Percentiles rank a stretch among this genome's conserved stretches.
These are phyloP conservation scores for Melampsora larici-populina DNA, from an alignment of 1,284 basidiomycete genomes.

Conservation along the genomic window DNA sequence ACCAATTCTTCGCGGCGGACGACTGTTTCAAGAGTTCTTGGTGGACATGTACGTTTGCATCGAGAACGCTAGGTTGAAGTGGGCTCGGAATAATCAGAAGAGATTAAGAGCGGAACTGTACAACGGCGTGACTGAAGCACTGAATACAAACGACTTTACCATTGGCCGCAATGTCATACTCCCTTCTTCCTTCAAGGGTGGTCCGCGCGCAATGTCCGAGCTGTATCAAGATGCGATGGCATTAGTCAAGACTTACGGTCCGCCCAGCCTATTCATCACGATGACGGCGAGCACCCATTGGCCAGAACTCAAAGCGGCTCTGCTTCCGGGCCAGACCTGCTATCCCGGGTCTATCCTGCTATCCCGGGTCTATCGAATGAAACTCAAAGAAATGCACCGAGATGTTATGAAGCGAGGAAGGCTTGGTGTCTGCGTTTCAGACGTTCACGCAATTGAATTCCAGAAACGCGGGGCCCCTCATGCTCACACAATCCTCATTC, in stretches of 20 bases:
- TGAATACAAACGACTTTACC: not conserved
- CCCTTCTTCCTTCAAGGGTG: not conserved
- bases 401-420: not conserved
- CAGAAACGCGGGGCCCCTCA: conserved; percentile 61
- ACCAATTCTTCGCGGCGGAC: not conserved
- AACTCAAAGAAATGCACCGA: not conserved
- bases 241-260: not conserved
- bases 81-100: conserved; percentile 57
- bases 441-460: conserved; percentile 59
- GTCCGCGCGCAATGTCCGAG: not conserved
- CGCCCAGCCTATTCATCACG: conserved; percentile 17
- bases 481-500: conserved; percentile 58
- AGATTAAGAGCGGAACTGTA: conserved; percentile 55
- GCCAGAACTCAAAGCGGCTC: not conserved
- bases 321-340: not conserved
- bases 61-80: too few species aligned
- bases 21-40: conserved; percentile 57
- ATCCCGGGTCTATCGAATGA: not conserved
- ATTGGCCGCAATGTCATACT: conserved; percentile 3
- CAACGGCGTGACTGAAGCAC: not conserved
- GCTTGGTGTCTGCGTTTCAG: conserved; percentile 54
- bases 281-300: conserved; percentile 3
- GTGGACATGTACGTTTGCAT: conserved; percentile 53
- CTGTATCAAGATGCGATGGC: conserved; percentile 15
- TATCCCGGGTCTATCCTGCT: not conserved